Percentiles rank a stretch among this genome's conserved stretches.
Evolutionary conservation across 176 grass and related monocot genomes (phyloP).

Genomic region (Lolium multiflorum): DNA sequence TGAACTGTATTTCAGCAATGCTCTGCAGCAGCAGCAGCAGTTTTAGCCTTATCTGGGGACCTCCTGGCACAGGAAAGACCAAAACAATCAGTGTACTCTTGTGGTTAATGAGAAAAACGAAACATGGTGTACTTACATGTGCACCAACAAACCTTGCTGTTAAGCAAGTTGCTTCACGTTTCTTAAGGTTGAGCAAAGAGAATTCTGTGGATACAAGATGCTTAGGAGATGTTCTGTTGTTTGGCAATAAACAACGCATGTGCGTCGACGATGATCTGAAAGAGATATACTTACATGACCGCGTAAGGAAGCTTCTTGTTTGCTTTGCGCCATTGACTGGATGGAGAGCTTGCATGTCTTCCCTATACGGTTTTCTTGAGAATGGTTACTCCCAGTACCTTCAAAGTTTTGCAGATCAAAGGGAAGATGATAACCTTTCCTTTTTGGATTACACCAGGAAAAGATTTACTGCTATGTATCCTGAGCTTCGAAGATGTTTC

Average conservation of each 20-base stretch:
- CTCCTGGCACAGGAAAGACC: slow-evolving; percentile 76
- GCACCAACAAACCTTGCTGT: slow-evolving; percentile 81
- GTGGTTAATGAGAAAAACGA: slow-evolving; percentile 52
- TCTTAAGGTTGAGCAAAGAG: slow-evolving; percentile 59
- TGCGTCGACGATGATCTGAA: slow-evolving; percentile 46
- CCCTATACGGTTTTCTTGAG: slow-evolving; percentile 56
- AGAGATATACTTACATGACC: slow-evolving; percentile 73
- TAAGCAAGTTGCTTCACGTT: slow-evolving; percentile 60
- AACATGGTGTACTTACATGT: slow-evolving; percentile 58
- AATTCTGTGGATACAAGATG: slow-evolving; percentile 23
- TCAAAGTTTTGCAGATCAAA: slow-evolving; percentile 24
- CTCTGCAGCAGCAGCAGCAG: slow-evolving; percentile 34
- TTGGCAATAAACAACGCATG: slow-evolving; percentile 69
- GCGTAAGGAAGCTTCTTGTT: slow-evolving; percentile 46
- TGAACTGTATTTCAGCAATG: slow-evolving; percentile 54
- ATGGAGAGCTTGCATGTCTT: slow-evolving; percentile 62
- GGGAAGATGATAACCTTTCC: slow-evolving; percentile 22
- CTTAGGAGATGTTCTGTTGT: slow-evolving; percentile 69
- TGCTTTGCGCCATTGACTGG: slow-evolving; percentile 68
- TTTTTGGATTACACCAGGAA: slow-evolving; percentile 54
- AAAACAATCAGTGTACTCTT: slow-evolving; percentile 63
- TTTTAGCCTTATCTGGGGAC: slow-evolving; percentile 76
- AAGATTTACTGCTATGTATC: slow-evolving; percentile 50
- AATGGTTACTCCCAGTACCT: slow-evolving; percentile 51
- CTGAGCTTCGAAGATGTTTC: slow-evolving; percentile 51